Evolutionary conservation across 345 rosid species (phyloP).

Genomic region (Melaleuca alternifolia): DNA sequence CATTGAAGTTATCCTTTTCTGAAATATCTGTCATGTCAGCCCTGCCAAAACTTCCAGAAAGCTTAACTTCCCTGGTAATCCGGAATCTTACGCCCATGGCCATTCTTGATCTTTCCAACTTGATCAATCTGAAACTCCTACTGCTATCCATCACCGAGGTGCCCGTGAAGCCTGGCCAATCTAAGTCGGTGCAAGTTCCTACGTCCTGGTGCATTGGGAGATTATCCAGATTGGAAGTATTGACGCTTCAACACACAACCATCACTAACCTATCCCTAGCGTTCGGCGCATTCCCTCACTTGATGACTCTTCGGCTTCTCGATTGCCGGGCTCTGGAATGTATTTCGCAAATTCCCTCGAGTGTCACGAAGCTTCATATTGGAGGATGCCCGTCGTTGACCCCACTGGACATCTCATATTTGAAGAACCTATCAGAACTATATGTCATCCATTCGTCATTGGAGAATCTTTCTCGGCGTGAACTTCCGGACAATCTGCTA

Average conservation of each 20-base stretch:
- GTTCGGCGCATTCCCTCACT: background rate
- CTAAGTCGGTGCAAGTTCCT: background rate
- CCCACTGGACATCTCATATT: background rate
- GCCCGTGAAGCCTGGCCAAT: rapidly evolving
- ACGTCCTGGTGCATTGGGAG: background rate
- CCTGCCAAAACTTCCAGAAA: background rate
- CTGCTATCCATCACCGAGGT: rapidly evolving
- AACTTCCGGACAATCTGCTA: background rate
- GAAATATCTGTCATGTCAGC: rapidly evolving
- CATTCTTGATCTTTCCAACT: background rate
- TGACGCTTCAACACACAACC: background rate
- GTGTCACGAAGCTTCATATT: background rate
- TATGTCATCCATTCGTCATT: background rate
- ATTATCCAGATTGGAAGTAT: background rate
- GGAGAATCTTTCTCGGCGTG: background rate
- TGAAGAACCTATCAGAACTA: background rate
- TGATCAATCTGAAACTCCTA: background rate
- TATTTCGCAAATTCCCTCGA: background rate
- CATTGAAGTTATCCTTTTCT: background rate
- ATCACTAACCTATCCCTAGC: background rate
- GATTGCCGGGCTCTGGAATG: rapidly evolving
- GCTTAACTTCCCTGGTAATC: background rate
- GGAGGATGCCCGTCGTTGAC: background rate
- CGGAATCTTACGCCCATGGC: rapidly evolving
- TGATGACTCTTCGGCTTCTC: background rate